phyloP scores from a whole-genome alignment of 805 yeast genomes.

The Metschnikowia vanudenii region DNA sequence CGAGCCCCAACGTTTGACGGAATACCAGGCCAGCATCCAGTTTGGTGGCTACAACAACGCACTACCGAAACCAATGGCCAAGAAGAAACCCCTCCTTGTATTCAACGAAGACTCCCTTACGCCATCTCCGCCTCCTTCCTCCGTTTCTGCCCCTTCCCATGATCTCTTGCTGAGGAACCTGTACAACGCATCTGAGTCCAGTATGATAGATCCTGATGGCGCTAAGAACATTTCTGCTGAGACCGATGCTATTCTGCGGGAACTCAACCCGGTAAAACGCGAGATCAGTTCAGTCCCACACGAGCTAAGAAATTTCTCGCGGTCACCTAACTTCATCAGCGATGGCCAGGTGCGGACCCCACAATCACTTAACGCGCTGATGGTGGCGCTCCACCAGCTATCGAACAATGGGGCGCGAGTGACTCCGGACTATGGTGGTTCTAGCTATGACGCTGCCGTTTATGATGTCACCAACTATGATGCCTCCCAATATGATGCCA shows the following conservation, averaged over 20 bases:
- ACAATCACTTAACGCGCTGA: conserved; percentile 7
- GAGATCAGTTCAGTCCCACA: no score
- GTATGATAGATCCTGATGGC: no score
- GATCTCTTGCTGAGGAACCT: no score
- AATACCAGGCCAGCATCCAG: conserved; percentile 37
- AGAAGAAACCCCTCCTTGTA: background rate
- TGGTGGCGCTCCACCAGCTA: conserved; percentile 2
- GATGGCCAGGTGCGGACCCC: conserved; percentile 2
- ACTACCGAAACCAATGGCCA: background rate
- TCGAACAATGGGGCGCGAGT: background rate
- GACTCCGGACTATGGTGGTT: background rate
- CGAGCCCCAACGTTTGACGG: conserved; percentile 32
- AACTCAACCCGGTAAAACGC: no score
- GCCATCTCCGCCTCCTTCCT: conserved; percentile 2
- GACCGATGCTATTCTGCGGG: no score
- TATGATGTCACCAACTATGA: no score
- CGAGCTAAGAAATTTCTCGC: no score
- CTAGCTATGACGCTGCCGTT: no score
- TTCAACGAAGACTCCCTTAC: background rate
- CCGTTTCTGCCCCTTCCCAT: no score
- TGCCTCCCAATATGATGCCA: no score
- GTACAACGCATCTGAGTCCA: no score
- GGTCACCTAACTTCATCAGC: background rate
- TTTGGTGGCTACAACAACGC: conserved; percentile 35
- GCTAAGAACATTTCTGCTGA: no score